Evolutionary conservation across 2,329 filamentous ascomycete genomes (phyloP), one percentile per base, ranked within the genome.

Genomic region (Byssoonygena ceratinophila): DNA sequence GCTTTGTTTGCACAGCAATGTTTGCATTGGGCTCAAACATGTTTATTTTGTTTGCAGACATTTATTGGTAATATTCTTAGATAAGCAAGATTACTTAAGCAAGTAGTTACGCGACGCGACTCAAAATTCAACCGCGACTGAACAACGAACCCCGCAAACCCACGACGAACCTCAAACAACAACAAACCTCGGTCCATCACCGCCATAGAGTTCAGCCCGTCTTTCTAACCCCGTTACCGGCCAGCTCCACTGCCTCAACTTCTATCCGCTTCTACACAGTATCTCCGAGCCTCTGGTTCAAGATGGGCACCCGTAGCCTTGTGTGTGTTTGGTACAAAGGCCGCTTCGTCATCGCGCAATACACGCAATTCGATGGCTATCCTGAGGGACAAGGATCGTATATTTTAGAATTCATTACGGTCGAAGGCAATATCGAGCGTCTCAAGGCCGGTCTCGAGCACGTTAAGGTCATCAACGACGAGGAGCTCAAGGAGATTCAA

Each of bases 311-410:
- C n/a, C 55, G 58, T 25, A 58, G 47, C 46, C 54, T 61, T 29
- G 58, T 61, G 40, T 58, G 55, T 45, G 51, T 61, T 32, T 59
- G 51, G 50, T 59, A 58, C 52, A 53, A 57, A 45, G 59, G 59
- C 36, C 57, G 53, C 51, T 59, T 61, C 51, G 51, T 59, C 34
- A 53, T 65, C 29, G 59, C 59, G 14, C 62, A 66, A 43, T 63
- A 64, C 49, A 56, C 58, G 12, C 61, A 65, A 43, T 63, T 52
- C 43, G 62, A 66, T 46, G 62, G 61, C 48, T 59, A 61, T 51
- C 59, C 59, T 9, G 45, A 55, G 9, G 60, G 61, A 16, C 59
- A 63, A 52, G 64, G 64, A 14, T 14, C 46, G 4, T 40, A 11
- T 0, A 55, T 65, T 45, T 52, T 63, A 36, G 8, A 50, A 29